A percentile compares a stretch with the other conserved stretches of the same genome.
These are phyloP conservation scores for Trichocladium uniseriatum DNA, from an alignment of 495 filamentous ascomycete genomes.

Conservation along the genomic window DNA sequence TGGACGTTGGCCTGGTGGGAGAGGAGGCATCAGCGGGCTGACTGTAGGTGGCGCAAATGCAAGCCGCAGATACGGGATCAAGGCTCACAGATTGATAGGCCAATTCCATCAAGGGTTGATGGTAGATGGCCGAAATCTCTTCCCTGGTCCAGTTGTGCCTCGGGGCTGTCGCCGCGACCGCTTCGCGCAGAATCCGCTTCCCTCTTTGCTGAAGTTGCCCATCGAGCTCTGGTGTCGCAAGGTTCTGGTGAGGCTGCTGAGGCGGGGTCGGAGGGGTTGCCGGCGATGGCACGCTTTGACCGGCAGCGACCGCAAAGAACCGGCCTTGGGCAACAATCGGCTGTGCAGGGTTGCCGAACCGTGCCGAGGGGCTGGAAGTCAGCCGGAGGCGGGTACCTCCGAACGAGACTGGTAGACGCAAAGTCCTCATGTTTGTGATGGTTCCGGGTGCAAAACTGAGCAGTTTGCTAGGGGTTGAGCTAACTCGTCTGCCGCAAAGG, in stretches of 20 bases:
- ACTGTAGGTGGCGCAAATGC: no score
- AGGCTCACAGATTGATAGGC: slow-evolving; percentile 59
- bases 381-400: background rate
- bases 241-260: background rate
- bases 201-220: slow-evolving; percentile 6
- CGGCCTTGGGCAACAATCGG: background rate
- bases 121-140: slow-evolving; percentile 65
- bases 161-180: slow-evolving; percentile 47
- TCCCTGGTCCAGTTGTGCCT: slow-evolving; percentile 69
- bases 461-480: no score
- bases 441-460: no score
- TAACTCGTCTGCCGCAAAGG: no score
- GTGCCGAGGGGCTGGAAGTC: background rate
- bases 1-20: slow-evolving; percentile 56
- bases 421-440: background rate
- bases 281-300: background rate
- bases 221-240: background rate
- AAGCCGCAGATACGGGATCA: background rate
- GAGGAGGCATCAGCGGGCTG: background rate
- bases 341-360: background rate
- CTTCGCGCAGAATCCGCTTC: slow-evolving; percentile 27
- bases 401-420: background rate
- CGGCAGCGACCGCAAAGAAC: slow-evolving; percentile 3
- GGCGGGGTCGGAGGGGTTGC: background rate
- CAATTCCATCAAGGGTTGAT: slow-evolving; percentile 67